Conservation (phyloP, 306 rosid species). For the Trichosanthes cucumerina region DNA sequence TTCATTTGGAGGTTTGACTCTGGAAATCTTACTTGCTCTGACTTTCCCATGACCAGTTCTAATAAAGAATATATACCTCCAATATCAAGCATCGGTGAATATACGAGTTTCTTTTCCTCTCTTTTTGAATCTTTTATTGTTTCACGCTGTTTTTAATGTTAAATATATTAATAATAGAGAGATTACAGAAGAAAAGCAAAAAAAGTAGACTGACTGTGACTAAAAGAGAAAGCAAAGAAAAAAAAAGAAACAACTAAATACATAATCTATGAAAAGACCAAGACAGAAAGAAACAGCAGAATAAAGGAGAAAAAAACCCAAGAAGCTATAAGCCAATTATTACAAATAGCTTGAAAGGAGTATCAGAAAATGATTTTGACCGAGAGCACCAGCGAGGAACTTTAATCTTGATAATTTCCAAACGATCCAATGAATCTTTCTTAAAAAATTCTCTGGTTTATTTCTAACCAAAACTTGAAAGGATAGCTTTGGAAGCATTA, state of each 20-base stretch:
- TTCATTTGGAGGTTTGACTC: constrained; percentile 58
- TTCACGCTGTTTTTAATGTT: not conserved
- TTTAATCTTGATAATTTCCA: not conserved
- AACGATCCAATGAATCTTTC: not conserved
- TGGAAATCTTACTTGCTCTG: constrained; percentile 3
- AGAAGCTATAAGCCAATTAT: not conserved
- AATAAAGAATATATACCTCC: not conserved
- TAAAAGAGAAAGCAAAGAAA: too few species aligned
- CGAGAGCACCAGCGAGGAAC: not conserved
- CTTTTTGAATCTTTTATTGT: not conserved
- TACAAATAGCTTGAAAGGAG: not conserved
- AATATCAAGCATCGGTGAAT: not conserved
- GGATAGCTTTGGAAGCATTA: not conserved
- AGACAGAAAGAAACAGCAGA: too few species aligned
- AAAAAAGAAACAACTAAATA: too few species aligned
- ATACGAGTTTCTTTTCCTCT: not conserved
- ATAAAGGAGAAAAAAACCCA: too few species aligned
- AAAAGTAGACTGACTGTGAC: too few species aligned
- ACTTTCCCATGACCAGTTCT: constrained; percentile 3
- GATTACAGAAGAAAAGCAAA: not conserved
- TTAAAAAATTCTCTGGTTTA: too few species aligned
- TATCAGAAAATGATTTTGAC: not conserved
- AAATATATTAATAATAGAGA: not conserved
- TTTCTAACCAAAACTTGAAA: too few species aligned
- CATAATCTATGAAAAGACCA: too few species aligned